Percentiles rank a stretch among this genome's conserved stretches.
Evolutionary conservation across 345 rosid genomes (phyloP).

Genomic region (Laguncularia racemosa): DNA sequence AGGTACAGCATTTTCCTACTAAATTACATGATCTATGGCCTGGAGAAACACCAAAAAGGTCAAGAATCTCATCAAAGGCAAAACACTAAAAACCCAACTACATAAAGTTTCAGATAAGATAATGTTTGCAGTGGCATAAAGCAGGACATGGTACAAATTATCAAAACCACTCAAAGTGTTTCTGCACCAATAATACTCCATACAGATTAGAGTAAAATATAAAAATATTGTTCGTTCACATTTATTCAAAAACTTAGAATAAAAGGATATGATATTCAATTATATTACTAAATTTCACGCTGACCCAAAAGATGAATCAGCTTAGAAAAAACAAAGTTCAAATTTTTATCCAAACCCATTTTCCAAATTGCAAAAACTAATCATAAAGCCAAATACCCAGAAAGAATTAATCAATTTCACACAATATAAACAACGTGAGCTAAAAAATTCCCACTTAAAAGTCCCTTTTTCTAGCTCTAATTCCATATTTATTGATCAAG

Average conservation of each 20-base stretch:
- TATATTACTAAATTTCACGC: neutral
- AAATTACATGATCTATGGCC: neutral
- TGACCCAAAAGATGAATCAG: too few relatives aligned
- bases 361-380: too few relatives aligned
- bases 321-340: too few relatives aligned
- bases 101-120: neutral
- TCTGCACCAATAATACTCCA: constrained; percentile 10
- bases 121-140: constrained; percentile 8
- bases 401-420: too few relatives aligned
- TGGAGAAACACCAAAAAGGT: neutral
- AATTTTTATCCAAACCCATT: too few relatives aligned
- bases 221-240: neutral
- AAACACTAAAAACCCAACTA: neutral
- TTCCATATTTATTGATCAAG: too few relatives aligned
- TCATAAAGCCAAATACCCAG: too few relatives aligned
- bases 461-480: too few relatives aligned
- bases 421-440: too few relatives aligned
- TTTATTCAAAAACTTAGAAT: constrained; percentile 12
- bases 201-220: constrained; percentile 18
- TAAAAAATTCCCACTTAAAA: too few relatives aligned
- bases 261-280: neutral
- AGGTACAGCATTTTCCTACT: neutral
- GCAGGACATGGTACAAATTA: constrained; percentile 9
- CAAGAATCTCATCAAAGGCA: neutral
- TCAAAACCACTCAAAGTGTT: constrained; percentile 8